Base-by-base conservation (phyloP, 2,329 filamentous ascomycete species). In the Diplodia corticola region DNA sequence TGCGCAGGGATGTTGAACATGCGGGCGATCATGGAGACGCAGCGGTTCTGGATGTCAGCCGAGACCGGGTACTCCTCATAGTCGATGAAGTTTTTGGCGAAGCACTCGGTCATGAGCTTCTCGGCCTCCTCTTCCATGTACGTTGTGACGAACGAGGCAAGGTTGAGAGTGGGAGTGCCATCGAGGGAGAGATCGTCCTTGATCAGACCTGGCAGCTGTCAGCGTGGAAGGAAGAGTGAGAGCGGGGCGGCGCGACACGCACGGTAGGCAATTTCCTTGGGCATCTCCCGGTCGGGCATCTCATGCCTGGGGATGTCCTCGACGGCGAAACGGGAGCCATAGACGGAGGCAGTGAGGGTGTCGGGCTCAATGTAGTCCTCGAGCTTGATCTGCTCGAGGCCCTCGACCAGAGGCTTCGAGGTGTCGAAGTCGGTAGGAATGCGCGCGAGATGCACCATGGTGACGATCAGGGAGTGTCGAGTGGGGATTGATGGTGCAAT, bases 101-200 rank as follows among this genome's bases (percentile, higher is more conserved):
- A 90, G 61, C 89, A 86, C 71, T 94, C 92, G 70, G 89, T 83
- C 94, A 98, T 98, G 79, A 97, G 91, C 80, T 96, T 93, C 81
- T 97, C 93, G 22, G 90, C 93, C 79, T 97, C 94, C 53, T 97
- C 91, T 82, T 97, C 93, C 93, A 97, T 97, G 82, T 96, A 97
- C 0, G 94, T 97, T 1, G 93, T 97, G 70, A 97, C 93, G 75
- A 98, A 98, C 44, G 90, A 93, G 33, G 94, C 93, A 73, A 98
- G 80, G 78, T 90, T 92, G 69, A 96, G 85, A 84, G 93, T 94
- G 9, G 93, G 92, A 72, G 94, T 96, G 65, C 93, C 93, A 76
- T 98, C 94, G 63, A 97, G 83, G 69, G 91, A 95, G 70, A 97
- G 83, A 75, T 97, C 92, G 77, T 97, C 94, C 72, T 80, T 81